Evolutionary conservation across 148 eudicot species (phyloP), one percentile per base, ranked within the genome.

Genomic region (Diospyros lotus): DNA sequence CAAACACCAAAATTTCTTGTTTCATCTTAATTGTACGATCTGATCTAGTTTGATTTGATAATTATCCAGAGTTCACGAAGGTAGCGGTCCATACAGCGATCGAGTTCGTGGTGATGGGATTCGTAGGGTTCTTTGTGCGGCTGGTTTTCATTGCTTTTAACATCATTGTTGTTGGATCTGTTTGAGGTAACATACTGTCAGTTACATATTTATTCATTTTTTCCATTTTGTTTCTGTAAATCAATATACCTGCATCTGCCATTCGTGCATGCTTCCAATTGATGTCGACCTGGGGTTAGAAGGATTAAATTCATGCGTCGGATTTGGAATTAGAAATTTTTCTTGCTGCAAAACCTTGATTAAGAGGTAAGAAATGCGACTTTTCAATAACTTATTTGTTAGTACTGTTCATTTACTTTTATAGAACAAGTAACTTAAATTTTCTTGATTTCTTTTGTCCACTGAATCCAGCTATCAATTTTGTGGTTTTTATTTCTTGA

Each of bases 71-170:
- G 62, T 87, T 89, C 75, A 81, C 93, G 15, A 87, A 89, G 82
- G 93, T 89, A 38, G 93, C 90, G n/a, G 75, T 86, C 44, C 87
- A 90, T 61, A 87, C 93, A 5, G 92, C 92, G 41, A 77, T 89
- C 45, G 92, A 90, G 43, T 87, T 89, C 50, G 92, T 87, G 12
- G 93, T 89, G 64, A 89, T 89, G 93, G 93, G 93, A 70, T 89
- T 89, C 56, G 90, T 89, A 3, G 93, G 93, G 1, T 89, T 89
- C 67, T 89, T 87, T 78, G 93, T 89, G 41, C 87, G 87, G 86
- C 83, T 89, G 66, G 87, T 89, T 60, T 89, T 89, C 71, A 87
- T 89, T 15, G 90, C 93, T 17, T 87, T 89, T 50, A 89, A 89
- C 79, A 89, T 87, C 63, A 89, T 89, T 61, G 87, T 89, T 39